A percentile compares a stretch with the other conserved stretches of the same genome.
phyloP scores from a whole-genome alignment of 345 rosid genomes.

The Lepidium aucheri region DNA sequence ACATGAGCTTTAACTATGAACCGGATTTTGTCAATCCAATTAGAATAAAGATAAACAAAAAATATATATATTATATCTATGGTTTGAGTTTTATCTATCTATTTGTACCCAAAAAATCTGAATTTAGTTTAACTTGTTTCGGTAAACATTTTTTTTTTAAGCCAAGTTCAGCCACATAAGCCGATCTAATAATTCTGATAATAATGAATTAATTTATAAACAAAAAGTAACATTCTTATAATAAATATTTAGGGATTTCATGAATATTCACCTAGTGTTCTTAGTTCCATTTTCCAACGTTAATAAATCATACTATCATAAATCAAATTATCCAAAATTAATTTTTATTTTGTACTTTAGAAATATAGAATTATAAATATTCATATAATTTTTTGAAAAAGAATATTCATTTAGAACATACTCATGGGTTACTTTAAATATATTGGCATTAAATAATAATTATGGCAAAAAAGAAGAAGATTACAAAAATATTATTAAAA shows the following conservation, averaged over 20 bases:
- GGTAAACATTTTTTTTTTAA: background rate
- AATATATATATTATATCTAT: too few species aligned
- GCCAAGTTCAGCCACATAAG: conserved; percentile 15
- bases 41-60: too few species aligned
- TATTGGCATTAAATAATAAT: conserved; percentile 7
- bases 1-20: too few species aligned
- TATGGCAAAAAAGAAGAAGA: background rate
- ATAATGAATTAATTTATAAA: background rate
- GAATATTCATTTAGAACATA: too few species aligned
- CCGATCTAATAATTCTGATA: background rate
- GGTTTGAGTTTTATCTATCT: too few species aligned
- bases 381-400: too few species aligned
- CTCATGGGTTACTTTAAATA: too few species aligned
- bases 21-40: too few species aligned
- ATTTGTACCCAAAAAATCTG: too few species aligned
- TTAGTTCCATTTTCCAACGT: conserved; percentile 2
- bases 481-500: background rate
- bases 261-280: conserved; percentile 20
- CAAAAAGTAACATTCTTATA: background rate
- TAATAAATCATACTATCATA: too few species aligned
- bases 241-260: background rate
- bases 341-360: background rate
- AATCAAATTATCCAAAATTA: background rate
- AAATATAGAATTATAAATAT: background rate
- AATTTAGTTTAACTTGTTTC: background rate